A percentile compares a stretch with the other conserved stretches of the same genome.
These are phyloP conservation scores for Pseudisothecium myosuroides DNA, from an alignment of 225 moss, liverwort and hornwort species.

Conservation along the genomic window DNA sequence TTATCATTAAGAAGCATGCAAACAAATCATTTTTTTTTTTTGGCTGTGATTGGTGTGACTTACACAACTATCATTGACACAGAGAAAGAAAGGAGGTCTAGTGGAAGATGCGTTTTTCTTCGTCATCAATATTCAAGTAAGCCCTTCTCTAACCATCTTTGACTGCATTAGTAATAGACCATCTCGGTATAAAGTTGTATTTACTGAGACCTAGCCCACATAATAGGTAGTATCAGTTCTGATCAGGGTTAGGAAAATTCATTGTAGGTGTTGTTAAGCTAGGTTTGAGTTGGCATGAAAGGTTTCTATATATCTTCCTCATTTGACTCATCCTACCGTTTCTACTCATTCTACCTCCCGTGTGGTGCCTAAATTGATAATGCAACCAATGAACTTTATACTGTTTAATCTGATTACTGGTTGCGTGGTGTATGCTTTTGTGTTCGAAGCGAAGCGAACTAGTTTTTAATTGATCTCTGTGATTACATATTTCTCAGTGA, in stretches of 20 bases:
- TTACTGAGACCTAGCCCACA: background rate
- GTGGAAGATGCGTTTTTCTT: constrained; percentile 57
- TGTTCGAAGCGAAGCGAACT: background rate
- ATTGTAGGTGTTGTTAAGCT: background rate
- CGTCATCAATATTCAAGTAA: constrained; percentile 84
- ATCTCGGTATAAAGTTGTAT: background rate
- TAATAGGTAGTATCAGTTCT: background rate
- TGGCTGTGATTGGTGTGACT: background rate
- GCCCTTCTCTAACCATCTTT: background rate
- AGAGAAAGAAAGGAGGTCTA: constrained; percentile 34
- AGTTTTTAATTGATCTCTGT: background rate
- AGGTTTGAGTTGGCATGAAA: background rate
- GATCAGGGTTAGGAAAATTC: background rate
- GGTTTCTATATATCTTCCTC: background rate
- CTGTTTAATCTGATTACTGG: background rate
- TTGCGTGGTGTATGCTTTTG: background rate
- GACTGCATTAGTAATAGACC: background rate
- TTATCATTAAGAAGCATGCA: background rate
- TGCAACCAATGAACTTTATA: background rate
- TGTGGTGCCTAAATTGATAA: background rate
- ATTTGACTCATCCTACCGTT: background rate
- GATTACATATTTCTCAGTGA: background rate
- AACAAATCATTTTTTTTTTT: background rate
- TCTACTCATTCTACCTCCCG: background rate
- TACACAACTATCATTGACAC: background rate